Evolutionary conservation across 192 early-diverging fungal species (phyloP), one percentile per base, ranked within the genome.

Genomic region (Coemansia sp.): DNA sequence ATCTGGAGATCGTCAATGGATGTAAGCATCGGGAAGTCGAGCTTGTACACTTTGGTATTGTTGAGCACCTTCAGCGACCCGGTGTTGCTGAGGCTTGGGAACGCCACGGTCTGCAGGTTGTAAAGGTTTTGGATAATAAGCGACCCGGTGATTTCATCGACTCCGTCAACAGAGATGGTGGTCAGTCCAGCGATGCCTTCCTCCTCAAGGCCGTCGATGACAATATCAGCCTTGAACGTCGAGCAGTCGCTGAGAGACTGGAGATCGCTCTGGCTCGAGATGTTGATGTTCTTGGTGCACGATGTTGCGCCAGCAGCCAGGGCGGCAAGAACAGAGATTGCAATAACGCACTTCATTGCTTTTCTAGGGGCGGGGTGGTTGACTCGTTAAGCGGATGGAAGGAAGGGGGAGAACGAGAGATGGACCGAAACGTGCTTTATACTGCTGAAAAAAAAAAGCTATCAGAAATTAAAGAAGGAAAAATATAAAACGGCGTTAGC

Each of bases 61-160:
- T 87, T 87, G 51, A 69, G 70, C 23, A 86, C 45, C 42, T 78
- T 74, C 61, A 87, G 73, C 40, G 74, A 65, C 29, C 69, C 65
- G 10, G 82, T 59, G 20, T 56, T 63, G 26, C 70, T 60, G 34
- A 87, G 77, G 25, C 71, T 42, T 25, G 73, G 65, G 33, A 83
- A 53, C 42, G 64, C 78, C 71, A 87, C 56, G 15, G 63, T 70
- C 53, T 73, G 66, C 18, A 87, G 81, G 55, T 60, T 60, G 35
- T 84, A 85, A 59, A 85, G 83, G 75, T 87, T 87, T 61, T 70
- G 81, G 35, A 86, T 66, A 16, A 80, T 53, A 59, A 87, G 80
- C 20, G 79, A 63, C 16, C 82, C 82, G 26, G 66, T 67, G 51
- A 84, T 71, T 66, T 72, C 43, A 71, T 76, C 9, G 18, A 84